These are phyloP conservation scores for Boletus tomentosulus DNA, from an alignment of 768 basidiomycete genomes.

Conservation along the genomic window DNA sequence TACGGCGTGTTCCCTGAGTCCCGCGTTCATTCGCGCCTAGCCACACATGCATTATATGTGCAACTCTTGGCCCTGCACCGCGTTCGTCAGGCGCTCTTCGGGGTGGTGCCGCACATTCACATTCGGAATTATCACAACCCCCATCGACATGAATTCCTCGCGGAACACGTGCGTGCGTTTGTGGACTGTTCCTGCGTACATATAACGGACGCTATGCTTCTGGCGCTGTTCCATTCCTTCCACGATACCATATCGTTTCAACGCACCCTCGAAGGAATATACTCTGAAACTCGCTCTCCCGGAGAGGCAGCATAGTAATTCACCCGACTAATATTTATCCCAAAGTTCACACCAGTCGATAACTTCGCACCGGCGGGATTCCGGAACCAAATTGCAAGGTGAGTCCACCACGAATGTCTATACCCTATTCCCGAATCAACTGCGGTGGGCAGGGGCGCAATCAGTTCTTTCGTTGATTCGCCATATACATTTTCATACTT, in stretches of 20 bases:
- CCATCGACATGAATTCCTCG: conserved; percentile 10
- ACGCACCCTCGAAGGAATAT: not conserved
- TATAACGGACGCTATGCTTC: conserved; percentile 17
- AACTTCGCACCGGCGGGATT: not conserved
- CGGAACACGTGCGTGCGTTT: conserved; percentile 11
- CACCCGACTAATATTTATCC: conserved; percentile 1
- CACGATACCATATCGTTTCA: conserved; percentile 7
- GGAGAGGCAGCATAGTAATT: not conserved
- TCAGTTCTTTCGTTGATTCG: conserved; percentile 12
- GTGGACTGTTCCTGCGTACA: conserved; percentile 12
- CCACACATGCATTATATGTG: conserved; percentile 12
- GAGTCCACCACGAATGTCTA: conserved; percentile 3
- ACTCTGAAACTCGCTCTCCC: not conserved
- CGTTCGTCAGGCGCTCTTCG: conserved; percentile 15
- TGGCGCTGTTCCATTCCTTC: conserved; percentile 9
- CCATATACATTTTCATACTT: conserved; percentile 11
- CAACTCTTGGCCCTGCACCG: conserved; percentile 16
- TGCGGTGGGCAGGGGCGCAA: conserved; percentile 17
- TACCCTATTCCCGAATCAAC: conserved; percentile 10
- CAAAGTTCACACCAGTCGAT: conserved; percentile 2
- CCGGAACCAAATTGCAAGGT: conserved; percentile 8
- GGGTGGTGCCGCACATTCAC: not conserved
- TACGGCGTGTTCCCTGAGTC: conserved; percentile 13
- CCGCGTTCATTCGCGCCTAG: conserved; percentile 13
- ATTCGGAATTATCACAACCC: conserved; percentile 1